Conservation (phyloP, 768 basidiomycete genomes). For the Lentinula boryana region DNA sequence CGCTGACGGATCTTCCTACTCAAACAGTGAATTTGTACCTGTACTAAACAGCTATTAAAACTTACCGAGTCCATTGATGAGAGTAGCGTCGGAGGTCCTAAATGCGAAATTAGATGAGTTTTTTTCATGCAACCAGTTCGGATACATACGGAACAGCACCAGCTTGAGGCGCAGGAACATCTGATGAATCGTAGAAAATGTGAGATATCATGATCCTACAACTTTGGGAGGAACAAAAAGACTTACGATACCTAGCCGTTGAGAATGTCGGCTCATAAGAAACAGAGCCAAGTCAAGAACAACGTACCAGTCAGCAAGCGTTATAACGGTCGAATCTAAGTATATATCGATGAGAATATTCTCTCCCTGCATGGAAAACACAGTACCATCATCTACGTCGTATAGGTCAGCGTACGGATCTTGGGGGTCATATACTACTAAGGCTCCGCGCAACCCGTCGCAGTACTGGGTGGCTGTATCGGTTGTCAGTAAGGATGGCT, state of each 20-base stretch:
- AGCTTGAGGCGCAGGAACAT: conserved; percentile 5
- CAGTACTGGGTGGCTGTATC: conserved; percentile 25
- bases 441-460: conserved; percentile 30
- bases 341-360: neutral
- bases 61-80: conserved; percentile 29
- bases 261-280: neutral
- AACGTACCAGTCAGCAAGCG: conserved; percentile 27
- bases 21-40: neutral
- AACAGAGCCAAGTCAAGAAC: neutral
- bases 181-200: conserved; percentile 5
- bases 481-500: neutral
- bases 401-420: conserved; percentile 25
- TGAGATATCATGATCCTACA: neutral
- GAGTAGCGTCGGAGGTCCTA: conserved; percentile 12
- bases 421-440: conserved; percentile 26
- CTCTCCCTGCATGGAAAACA: neutral
- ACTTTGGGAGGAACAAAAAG: neutral
- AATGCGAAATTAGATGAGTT: neutral
- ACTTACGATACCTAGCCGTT: conserved; percentile 1
- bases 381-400: conserved; percentile 24
- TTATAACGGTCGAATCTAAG: conserved; percentile 21
- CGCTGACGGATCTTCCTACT: neutral
- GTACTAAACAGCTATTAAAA: neutral
- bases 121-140: neutral
- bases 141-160: conserved; percentile 1